Evolutionary conservation across 805 yeast species (phyloP).

Genomic region (Ascoidea tarda): DNA sequence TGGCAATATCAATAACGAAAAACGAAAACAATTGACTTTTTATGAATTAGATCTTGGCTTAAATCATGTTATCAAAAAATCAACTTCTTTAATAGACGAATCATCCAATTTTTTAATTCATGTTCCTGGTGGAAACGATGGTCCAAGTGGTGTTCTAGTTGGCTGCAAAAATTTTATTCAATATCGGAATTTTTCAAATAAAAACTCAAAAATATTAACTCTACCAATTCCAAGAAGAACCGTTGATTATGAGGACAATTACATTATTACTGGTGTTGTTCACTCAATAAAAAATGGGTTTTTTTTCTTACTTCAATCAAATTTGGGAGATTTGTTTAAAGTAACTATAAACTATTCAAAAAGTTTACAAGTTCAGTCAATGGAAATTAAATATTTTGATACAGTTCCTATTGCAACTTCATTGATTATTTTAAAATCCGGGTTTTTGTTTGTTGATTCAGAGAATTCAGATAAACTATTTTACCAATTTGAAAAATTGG

Average conservation of each 20-base stretch:
- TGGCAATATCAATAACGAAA: conserved; percentile 18
- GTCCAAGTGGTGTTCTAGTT: conserved; percentile 56
- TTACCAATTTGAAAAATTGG: conserved; percentile 72
- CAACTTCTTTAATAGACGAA: conserved; percentile 23
- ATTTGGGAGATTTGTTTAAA: conserved; percentile 66
- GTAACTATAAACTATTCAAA: conserved; percentile 35
- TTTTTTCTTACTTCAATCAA: conserved; percentile 57
- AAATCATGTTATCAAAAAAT: conserved; percentile 52
- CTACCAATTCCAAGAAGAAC: conserved; percentile 44
- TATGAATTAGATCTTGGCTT: conserved; percentile 82
- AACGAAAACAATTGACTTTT: conserved; percentile 32
- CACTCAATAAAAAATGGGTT: conserved; percentile 53
- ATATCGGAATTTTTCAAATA: conserved; percentile 28
- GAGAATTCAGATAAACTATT: conserved; percentile 48
- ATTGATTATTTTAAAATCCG: conserved; percentile 54
- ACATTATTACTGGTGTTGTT: conserved; percentile 41
- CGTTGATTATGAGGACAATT: conserved; percentile 12
- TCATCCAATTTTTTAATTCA: conserved; percentile 41
- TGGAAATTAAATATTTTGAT: conserved; percentile 61
- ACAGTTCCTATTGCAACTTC: conserved; percentile 46
- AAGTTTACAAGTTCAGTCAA: conserved; percentile 19
- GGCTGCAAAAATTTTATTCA: conserved; percentile 42
- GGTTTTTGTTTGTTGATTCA: conserved; percentile 57
- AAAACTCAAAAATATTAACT: conserved; percentile 17
- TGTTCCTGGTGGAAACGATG: conserved; percentile 61